These are phyloP conservation scores for Claviceps sp. DNA, from an alignment of 2,329 filamentous ascomycete genomes.

Conservation along the genomic window DNA sequence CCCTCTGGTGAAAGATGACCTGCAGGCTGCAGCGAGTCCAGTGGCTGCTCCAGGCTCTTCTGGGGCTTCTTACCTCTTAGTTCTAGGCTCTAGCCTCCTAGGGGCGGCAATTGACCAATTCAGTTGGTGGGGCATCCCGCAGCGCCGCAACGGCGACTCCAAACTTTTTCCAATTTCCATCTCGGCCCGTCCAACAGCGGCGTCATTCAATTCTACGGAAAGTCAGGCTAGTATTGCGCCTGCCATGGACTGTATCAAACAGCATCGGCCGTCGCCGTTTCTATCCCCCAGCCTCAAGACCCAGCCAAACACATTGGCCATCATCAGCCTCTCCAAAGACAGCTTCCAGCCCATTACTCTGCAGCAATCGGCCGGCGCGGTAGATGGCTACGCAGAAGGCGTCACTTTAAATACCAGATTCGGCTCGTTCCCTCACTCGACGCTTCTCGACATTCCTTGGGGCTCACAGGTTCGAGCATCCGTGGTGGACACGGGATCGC, in stretches of 20 bases:
- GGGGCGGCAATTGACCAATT: background rate
- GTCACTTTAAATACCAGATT: conserved; percentile 84
- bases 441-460: conserved; percentile 68
- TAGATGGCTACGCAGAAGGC: conserved; percentile 62
- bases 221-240: background rate
- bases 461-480: conserved; percentile 86
- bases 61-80: too few relatives aligned
- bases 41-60: too few relatives aligned
- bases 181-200: background rate
- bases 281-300: conserved; percentile 55
- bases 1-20: background rate
- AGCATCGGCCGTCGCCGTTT: conserved; percentile 51
- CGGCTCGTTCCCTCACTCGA: conserved; percentile 76
- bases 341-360: conserved; percentile 66
- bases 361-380: conserved; percentile 43
- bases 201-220: background rate
- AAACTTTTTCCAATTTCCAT: background rate
- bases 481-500: conserved; percentile 79
- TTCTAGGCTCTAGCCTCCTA: too few relatives aligned
- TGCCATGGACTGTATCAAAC: background rate
- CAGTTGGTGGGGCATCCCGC: background rate
- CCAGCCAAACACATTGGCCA: conserved; percentile 54
- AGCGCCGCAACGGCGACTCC: background rate
- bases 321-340: conserved; percentile 82
- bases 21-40: too few relatives aligned